Percentiles rank a stretch among this genome's conserved stretches.
phyloP scores from a whole-genome alignment of 2,329 filamentous ascomycete species.

The Nigrospora sphaerica region DNA sequence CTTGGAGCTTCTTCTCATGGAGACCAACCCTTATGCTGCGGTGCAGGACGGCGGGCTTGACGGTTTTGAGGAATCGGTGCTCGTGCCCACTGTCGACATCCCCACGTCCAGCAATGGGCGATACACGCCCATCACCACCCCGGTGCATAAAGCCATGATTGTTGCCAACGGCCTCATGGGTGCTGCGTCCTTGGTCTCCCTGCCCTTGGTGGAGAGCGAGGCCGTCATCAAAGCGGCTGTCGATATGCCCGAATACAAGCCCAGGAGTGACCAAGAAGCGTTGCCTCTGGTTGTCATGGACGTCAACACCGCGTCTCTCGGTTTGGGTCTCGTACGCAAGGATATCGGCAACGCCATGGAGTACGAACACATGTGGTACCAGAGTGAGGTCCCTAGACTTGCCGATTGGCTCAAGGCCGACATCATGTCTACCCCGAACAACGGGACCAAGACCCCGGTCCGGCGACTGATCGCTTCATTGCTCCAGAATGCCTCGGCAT shows the following conservation, averaged over 20 bases:
- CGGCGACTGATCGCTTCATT: slow-evolving; percentile 61
- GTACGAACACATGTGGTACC: slow-evolving; percentile 69
- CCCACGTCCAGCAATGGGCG: slow-evolving; percentile 56
- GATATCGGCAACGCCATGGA: slow-evolving; percentile 62
- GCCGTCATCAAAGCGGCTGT: slow-evolving; percentile 48
- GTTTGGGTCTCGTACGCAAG: slow-evolving; percentile 60
- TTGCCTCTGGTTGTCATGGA: slow-evolving; percentile 54
- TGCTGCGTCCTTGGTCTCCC: slow-evolving; percentile 44
- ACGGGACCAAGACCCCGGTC: slow-evolving; percentile 57
- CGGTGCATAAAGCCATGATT: slow-evolving; percentile 75
- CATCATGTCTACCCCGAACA: slow-evolving; percentile 23
- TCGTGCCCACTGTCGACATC: slow-evolving; percentile 72
- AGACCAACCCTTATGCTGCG: slow-evolving; percentile 40
- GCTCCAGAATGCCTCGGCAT: slow-evolving; percentile 44
- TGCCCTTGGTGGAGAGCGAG: slow-evolving; percentile 29
- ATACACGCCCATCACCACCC: slow-evolving; percentile 64
- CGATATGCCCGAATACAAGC: slow-evolving; percentile 42
- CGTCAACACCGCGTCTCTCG: slow-evolving; percentile 51
- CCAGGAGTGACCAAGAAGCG: slow-evolving; percentile 20
- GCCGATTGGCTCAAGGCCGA: slow-evolving; percentile 57
- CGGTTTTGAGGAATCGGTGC: slow-evolving; percentile 54
- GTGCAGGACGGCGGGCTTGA: slow-evolving; percentile 31
- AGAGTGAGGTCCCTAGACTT: slow-evolving; percentile 61
- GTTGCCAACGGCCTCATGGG: slow-evolving; percentile 67
- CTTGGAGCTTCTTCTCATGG: slow-evolving; percentile 56